Evolutionary conservation across 2,329 filamentous ascomycete genomes (phyloP).

Genomic region (Alternaria sp.): DNA sequence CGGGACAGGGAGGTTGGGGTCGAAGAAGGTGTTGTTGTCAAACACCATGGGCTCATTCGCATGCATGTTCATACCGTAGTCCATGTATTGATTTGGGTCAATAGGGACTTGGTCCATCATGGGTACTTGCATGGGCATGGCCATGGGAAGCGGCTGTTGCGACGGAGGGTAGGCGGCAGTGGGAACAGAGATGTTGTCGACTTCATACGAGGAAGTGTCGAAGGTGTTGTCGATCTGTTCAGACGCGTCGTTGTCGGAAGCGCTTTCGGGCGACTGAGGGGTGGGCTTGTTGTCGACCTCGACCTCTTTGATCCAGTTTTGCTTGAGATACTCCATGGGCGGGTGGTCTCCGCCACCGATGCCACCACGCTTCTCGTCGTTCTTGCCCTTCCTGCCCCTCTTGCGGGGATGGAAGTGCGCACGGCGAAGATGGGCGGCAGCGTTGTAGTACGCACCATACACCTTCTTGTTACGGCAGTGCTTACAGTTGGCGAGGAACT

Average conservation of each 20-base stretch:
- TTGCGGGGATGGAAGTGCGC: slow-evolving; percentile 81
- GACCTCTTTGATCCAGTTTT: slow-evolving; percentile 64
- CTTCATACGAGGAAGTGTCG: slow-evolving; percentile 11
- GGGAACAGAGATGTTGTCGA: slow-evolving; percentile 1
- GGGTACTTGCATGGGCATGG: slow-evolving; percentile 10
- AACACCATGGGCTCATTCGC: slow-evolving; percentile 27
- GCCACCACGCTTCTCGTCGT: slow-evolving; percentile 65
- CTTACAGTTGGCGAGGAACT: slow-evolving; percentile 81
- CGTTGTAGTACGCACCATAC: slow-evolving; percentile 94
- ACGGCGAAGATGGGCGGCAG: slow-evolving; percentile 85
- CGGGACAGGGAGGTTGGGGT: slow-evolving; percentile 15
- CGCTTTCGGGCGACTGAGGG: slow-evolving; percentile 28
- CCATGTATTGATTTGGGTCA: slow-evolving; percentile 23
- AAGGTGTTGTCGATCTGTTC: slow-evolving; percentile 13
- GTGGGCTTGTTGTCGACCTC: slow-evolving; percentile 50
- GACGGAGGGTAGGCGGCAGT: slow-evolving; percentile 10
- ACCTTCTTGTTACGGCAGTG: slow-evolving; percentile 76
- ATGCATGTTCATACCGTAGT: slow-evolving; percentile 30
- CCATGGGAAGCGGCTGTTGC: slow-evolving; percentile 13
- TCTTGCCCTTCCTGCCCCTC: slow-evolving; percentile 62
- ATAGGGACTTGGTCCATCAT: slow-evolving; percentile 17
- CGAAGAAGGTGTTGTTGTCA: slow-evolving; percentile 26
- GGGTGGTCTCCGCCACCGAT: slow-evolving; percentile 68
- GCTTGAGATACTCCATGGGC: slow-evolving; percentile 65
- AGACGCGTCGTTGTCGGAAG: slow-evolving; percentile 28